Percentiles rank a stretch among this genome's conserved stretches.
Evolutionary conservation across 2,329 filamentous ascomycete species (phyloP).

Genomic region (Nothomitra cinnamomea): DNA sequence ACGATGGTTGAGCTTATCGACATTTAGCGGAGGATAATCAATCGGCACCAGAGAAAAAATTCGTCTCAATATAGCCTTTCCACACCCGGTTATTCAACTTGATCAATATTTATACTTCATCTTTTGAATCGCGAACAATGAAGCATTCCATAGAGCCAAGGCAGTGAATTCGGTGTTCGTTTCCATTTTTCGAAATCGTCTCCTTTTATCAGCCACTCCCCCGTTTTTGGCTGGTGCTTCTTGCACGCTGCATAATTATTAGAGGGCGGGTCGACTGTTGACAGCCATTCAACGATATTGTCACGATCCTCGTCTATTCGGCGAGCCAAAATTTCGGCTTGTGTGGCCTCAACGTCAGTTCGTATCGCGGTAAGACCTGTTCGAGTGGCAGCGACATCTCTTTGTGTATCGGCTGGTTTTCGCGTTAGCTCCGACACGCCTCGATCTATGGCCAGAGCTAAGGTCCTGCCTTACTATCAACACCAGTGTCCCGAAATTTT

Average conservation of each 20-base stretch:
- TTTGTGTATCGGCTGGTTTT: no score
- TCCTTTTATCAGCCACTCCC: slow-evolving; percentile 8
- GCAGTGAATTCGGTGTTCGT: slow-evolving; percentile 16
- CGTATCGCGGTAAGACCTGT: no score
- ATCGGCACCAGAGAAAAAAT: background rate
- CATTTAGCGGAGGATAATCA: no score
- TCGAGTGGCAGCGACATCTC: no score
- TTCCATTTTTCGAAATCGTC: slow-evolving; percentile 8
- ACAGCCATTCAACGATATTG: no score
- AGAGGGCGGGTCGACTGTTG: slow-evolving; percentile 13
- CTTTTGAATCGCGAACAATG: slow-evolving; percentile 5
- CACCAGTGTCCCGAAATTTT: no score
- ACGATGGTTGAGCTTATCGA: background rate
- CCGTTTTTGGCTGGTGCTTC: slow-evolving; percentile 12
- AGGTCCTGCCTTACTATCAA: no score
- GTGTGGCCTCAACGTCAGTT: no score
- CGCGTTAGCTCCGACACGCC: no score
- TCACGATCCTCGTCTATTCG: no score
- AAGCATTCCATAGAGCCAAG: slow-evolving; percentile 24
- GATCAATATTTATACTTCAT: background rate
- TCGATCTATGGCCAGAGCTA: no score
- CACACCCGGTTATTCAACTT: background rate
- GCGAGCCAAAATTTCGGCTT: no score
- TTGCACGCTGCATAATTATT: slow-evolving; percentile 12
- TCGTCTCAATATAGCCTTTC: background rate